phyloP scores from a whole-genome alignment of 192 early-diverging fungal species.

The Entomortierella chlamydospora region DNA sequence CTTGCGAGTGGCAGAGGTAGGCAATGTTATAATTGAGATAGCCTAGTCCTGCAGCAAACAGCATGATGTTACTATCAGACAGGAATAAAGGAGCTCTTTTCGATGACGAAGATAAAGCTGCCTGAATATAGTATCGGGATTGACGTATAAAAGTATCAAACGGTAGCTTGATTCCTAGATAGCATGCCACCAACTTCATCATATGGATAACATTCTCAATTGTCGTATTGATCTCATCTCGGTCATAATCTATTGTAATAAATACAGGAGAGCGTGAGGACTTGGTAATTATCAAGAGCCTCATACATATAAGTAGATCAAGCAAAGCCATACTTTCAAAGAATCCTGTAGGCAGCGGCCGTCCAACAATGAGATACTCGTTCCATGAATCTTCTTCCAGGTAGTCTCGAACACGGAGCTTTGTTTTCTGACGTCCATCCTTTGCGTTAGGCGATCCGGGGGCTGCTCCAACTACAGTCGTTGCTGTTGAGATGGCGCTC shows the following conservation, averaged over 20 bases:
- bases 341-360: slow-evolving; percentile 51
- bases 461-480: slow-evolving; percentile 26
- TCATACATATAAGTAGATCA: background rate
- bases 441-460: slow-evolving; percentile 12
- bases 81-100: slow-evolving; percentile 61
- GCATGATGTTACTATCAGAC: slow-evolving; percentile 51
- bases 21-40: slow-evolving; percentile 70
- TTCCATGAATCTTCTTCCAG: slow-evolving; percentile 54
- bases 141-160: slow-evolving; percentile 40
- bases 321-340: slow-evolving; percentile 44
- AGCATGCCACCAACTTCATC: slow-evolving; percentile 57
- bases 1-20: slow-evolving; percentile 68
- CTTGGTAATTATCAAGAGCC: no score
- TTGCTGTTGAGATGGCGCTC: slow-evolving; percentile 27
- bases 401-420: slow-evolving; percentile 42
- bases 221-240: slow-evolving; percentile 65
- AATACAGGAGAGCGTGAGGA: slow-evolving; percentile 3
- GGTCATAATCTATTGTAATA: slow-evolving; percentile 36
- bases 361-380: slow-evolving; percentile 53
- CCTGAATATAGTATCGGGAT: slow-evolving; percentile 36
- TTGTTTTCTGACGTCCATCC: slow-evolving; percentile 23
- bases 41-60: slow-evolving; percentile 59
- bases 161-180: slow-evolving; percentile 67
- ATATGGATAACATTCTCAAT: slow-evolving; percentile 66
- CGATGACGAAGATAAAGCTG: slow-evolving; percentile 17